These are phyloP conservation scores for Heritiera fomes DNA, from an alignment of 345 rosid genomes.

Conservation along the genomic window DNA sequence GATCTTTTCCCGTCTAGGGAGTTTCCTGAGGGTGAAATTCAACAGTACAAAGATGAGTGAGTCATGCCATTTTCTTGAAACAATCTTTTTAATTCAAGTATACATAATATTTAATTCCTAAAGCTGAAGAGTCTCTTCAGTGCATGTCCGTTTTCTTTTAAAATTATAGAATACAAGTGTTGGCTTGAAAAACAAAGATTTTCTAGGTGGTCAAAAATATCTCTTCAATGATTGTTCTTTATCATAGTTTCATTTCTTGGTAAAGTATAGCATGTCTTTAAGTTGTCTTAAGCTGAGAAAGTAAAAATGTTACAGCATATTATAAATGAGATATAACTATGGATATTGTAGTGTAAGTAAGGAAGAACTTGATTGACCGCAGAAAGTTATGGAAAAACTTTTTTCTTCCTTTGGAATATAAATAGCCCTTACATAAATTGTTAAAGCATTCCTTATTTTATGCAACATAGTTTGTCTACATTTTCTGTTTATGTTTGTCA, in stretches of 20 bases:
- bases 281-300: slow-evolving; percentile 5
- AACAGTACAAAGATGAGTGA: slow-evolving; percentile 91
- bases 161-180: background rate
- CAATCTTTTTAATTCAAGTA: background rate
- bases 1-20: slow-evolving; percentile 92
- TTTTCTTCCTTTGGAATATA: no score
- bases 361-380: background rate
- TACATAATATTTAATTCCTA: background rate
- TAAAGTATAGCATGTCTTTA: background rate
- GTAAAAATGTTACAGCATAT: background rate
- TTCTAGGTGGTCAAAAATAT: background rate
- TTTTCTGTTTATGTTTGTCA: background rate
- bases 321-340: background rate
- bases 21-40: slow-evolving; percentile 98
- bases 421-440: background rate
- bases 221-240: slow-evolving; percentile 2
- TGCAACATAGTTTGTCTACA: background rate
- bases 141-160: background rate
- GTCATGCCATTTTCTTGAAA: slow-evolving; percentile 33
- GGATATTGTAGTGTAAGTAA: background rate
- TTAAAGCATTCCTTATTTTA: background rate
- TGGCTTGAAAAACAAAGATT: background rate
- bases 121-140: background rate
- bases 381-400: background rate
- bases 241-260: background rate